Base-by-base conservation (phyloP, 73 alveolate species). In the Paramecium bursaria region DNA sequence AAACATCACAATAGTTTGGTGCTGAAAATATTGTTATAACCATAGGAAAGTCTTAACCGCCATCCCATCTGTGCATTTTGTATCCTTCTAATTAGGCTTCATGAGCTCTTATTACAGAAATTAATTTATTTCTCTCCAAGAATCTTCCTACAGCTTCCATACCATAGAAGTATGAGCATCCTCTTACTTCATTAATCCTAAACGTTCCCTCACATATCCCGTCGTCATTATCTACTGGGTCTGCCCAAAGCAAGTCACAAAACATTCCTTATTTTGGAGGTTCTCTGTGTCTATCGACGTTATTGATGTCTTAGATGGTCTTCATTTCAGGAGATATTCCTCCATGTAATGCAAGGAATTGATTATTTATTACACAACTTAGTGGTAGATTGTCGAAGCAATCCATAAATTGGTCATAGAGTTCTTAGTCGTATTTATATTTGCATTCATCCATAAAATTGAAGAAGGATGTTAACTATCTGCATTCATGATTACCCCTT, bases 121-220 rank as follows among this genome's bases (percentile, higher is more conserved):
- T 86, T 30, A 94, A 86, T 46, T 85, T 74, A 57, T 90, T 91
- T 26, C 86, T 74, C 25, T 94, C 96, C 17, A 94, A 75, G n/a
- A 94, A 67, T 73, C 87, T 88, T 55, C 90, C 86, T 0, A 92
- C 93, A 14, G 98, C 94, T 48, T 94, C 92, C 76, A 86, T 87
- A 46, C 98, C 98, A 86, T 92, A 96, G 74, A 90, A 82, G 77
- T 52, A 94, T 4, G 99, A 95, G 76, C 99, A 96, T 21, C 98
- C 99, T 75, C 99, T 86, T 21, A 92, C 98, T 52, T 91, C 96
- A 61, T 91, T 92, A 3, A 74, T 88, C 39, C 61, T 35, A 80
- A 74, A 94, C 31, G 85, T 85, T 7, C 61, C 87, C 73, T 74
- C 85, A 29, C 86, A 31, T 21, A 48, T 73, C 29, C 97, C 98